Evolutionary conservation across 805 yeast species (phyloP), one percentile per base, ranked within the genome.

Genomic region (Metschnikowia reukaufii): DNA sequence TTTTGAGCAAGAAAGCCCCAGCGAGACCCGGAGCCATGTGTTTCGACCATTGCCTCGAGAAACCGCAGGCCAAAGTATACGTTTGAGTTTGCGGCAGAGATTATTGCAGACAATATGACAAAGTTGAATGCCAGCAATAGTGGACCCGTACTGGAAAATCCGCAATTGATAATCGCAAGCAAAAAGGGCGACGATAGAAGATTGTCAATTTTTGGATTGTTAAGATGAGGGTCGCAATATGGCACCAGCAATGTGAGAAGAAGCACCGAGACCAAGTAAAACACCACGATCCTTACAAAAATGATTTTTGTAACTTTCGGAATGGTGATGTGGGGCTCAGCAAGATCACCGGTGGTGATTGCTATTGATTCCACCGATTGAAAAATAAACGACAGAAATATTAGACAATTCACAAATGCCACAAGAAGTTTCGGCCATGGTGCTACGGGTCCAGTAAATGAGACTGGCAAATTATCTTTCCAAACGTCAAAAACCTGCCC

Each of bases 51-150:
- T 7, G 63, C 50, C 15, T 54, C 43, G 13, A 63, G 49, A 36
- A 58, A 58, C 25, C 65, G 33, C 16, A 63, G 57, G 1, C 67
- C 66, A 44, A 61, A 60, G 45, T 61, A 62, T 2, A 62, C 53
- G 35, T 61, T 62, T n/a, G 65, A 60, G 46, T 61, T 61, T 17
- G 66, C 66, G 2, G 66, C 66, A 13, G 63, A 58, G 17, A 61
- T 23, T 21, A 61, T 54, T 13, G 63, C 57, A 10, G 53, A 38
- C n/a, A 60, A 43, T 12, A 61, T 53, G 18, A 61, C 55, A 10
- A 55, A 42, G 45, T 60, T 60, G 49, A 60, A 61, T 1, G 47
- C 32, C 37, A 47, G 49, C 36, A 57, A 42, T 9, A 60, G 47
- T 12, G 18, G 13, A 13, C 56, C 47, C 12, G 50, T 17, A 17